Evolutionary conservation across 2,329 filamentous ascomycete species (phyloP).

Genomic region (Phialocephala sp.): DNA sequence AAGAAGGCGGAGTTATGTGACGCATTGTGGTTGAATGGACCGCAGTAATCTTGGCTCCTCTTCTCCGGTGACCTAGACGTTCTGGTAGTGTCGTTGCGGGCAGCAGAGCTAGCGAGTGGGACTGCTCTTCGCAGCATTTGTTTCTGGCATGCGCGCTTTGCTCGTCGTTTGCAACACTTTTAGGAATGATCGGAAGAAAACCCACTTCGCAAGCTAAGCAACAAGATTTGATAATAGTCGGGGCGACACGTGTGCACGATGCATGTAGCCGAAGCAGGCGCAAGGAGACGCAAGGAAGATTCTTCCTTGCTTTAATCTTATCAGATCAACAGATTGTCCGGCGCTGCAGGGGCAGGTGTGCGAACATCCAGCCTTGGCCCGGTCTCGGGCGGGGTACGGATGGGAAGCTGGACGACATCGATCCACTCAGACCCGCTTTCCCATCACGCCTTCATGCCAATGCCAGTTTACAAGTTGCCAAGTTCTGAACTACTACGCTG

Average conservation of each 20-base stretch:
- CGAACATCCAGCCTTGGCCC: conserved; percentile 43
- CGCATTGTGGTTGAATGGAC: background rate
- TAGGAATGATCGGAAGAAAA: background rate
- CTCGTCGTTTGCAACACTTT: background rate
- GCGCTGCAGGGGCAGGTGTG: background rate
- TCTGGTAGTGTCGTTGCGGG: background rate
- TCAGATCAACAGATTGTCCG: conserved; percentile 60
- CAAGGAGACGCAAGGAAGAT: conserved; percentile 32
- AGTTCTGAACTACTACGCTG: background rate
- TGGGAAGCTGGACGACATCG: conserved; percentile 11
- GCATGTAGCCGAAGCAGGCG: background rate
- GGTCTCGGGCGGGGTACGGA: conserved; percentile 37
- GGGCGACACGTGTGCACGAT: background rate
- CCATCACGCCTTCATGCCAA: conserved; percentile 16
- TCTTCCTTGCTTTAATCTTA: conserved; percentile 48
- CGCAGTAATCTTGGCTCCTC: background rate
- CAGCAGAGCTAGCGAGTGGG: background rate
- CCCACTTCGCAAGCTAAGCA: background rate
- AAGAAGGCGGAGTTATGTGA: background rate
- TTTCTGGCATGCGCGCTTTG: too few relatives aligned
- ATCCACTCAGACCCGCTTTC: background rate
- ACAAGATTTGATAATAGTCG: conserved; percentile 3
- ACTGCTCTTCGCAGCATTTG: background rate
- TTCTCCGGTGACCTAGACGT: background rate
- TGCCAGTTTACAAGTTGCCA: background rate